phyloP scores from a whole-genome alignment of 768 basidiomycete genomes.

The Cystofilobasidium bisporidii region DNA sequence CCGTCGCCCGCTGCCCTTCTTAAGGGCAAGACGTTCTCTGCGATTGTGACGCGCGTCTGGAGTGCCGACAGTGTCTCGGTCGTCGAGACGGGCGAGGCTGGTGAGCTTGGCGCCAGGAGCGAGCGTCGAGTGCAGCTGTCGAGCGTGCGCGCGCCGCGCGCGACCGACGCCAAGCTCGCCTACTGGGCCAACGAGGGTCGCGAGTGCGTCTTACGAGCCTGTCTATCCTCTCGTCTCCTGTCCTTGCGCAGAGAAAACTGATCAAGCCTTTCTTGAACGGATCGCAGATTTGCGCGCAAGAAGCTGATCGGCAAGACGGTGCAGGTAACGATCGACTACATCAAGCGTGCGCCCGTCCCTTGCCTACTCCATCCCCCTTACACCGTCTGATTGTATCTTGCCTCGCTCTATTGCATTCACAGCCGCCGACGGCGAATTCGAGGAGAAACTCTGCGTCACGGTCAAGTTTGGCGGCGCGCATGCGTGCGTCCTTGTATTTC shows the following conservation, averaged over 20 bases:
- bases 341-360: conserved; percentile 46
- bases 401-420: background rate
- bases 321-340: conserved; percentile 59
- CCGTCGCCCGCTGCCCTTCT: conserved; percentile 30
- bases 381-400: background rate
- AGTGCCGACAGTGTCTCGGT: conserved; percentile 83
- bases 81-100: conserved; percentile 49
- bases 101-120: conserved; percentile 33
- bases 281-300: conserved; percentile 62
- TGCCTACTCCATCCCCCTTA: background rate
- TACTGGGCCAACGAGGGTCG: conserved; percentile 84
- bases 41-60: conserved; percentile 76
- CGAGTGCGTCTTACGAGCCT: conserved; percentile 48
- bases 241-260: no score
- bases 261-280: no score
- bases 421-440: conserved; percentile 83
- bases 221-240: no score
- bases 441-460: conserved; percentile 85
- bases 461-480: conserved; percentile 73
- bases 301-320: conserved; percentile 63
- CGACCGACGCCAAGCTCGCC: conserved; percentile 74
- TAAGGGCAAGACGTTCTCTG: conserved; percentile 54
- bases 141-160: conserved; percentile 76
- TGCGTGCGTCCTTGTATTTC: conserved; percentile 47
- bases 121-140: conserved; percentile 80